Evolutionary conservation across 768 basidiomycete genomes (phyloP).

Genomic region (Psilocybe tampanensis): DNA sequence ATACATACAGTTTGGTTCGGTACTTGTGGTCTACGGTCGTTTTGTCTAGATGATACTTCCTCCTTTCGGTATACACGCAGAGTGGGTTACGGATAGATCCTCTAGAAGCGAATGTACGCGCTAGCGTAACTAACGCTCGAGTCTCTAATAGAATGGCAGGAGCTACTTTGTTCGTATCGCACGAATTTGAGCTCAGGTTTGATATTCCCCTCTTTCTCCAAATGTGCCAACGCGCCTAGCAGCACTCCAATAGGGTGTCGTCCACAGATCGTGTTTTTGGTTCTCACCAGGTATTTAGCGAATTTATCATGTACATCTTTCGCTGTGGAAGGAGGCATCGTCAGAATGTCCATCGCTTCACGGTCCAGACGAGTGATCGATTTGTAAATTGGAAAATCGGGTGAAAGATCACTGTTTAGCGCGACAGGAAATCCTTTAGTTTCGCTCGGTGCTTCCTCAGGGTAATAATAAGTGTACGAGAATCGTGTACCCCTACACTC

Average conservation of each 20-base stretch:
- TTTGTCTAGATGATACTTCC: slow-evolving; percentile 11
- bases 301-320: slow-evolving; percentile 62
- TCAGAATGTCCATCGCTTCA: slow-evolving; percentile 79
- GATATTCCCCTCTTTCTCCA: slow-evolving; percentile 46
- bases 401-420: slow-evolving; percentile 38
- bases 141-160: slow-evolving; percentile 65
- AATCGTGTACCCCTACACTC: slow-evolving; percentile 76
- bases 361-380: slow-evolving; percentile 87
- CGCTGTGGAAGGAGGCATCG: slow-evolving; percentile 55
- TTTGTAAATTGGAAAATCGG: slow-evolving; percentile 70
- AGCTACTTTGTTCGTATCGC: slow-evolving; percentile 90
- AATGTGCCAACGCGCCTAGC: slow-evolving; percentile 67
- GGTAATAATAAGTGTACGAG: slow-evolving; percentile 87
- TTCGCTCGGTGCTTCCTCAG: slow-evolving; percentile 53
- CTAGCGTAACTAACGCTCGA: slow-evolving; percentile 98
- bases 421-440: slow-evolving; percentile 53
- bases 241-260: slow-evolving; percentile 95
- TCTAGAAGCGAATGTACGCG: slow-evolving; percentile 72
- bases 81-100: slow-evolving; percentile 13
- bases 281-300: slow-evolving; percentile 64
- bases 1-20: not conserved
- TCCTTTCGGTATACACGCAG: not conserved
- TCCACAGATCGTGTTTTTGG: slow-evolving; percentile 96
- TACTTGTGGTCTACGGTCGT: not conserved
- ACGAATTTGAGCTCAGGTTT: slow-evolving; percentile 73